Base-by-base conservation (phyloP, 176 grass and related monocot genomes). In the Zoysia japonica region DNA sequence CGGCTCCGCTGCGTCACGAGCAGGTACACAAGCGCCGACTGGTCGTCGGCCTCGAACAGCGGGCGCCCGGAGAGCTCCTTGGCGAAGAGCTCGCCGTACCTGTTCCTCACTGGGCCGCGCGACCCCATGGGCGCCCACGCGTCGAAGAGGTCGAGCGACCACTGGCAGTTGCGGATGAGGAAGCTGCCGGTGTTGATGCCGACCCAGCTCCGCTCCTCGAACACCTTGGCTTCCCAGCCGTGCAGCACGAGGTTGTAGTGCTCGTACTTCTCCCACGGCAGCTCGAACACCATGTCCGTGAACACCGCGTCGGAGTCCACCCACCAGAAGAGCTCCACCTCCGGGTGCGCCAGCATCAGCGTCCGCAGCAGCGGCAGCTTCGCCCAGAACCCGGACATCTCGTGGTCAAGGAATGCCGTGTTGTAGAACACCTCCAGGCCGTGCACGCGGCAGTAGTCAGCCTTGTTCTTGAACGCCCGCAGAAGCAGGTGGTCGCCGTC, bases 291-390 rank as follows among this genome's bases (percentile, higher is more conserved):
- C 91, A 97, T 90, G 87, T 97, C 94, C 35, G 91, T 97, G 79
- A 93, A 97, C 79, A 91, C 74, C 8, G 87, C 94, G 71, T 97
- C 94, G 38, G 90, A 89, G 82, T 97, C 94, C 88, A 93, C 90
- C 94, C 94, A 97, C 94, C 94, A 97, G 62, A 97, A 11, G 41
- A 92, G 87, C 85, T 97, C 94, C 75, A 79, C 89, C 89, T 97
- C 94, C 46, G 94, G 94, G 72, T 97, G 94, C 74, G 91, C 84
- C 59, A 90, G 83, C 86, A 97, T 87, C 55, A 97, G 91, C 67
- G 83, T n/a, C 9, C 94, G 94, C 70, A 97, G 86, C 71, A 97
- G 89, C 48, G 94, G 94, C 80, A 97, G 89, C 89, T 97, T 97
- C 10, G 89, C 85, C 94, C 94, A 97, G 80, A 91, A 97, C 11